Evolutionary conservation across 2,329 filamentous ascomycete genomes (phyloP).

Genomic region (Trichothecium roseum): DNA sequence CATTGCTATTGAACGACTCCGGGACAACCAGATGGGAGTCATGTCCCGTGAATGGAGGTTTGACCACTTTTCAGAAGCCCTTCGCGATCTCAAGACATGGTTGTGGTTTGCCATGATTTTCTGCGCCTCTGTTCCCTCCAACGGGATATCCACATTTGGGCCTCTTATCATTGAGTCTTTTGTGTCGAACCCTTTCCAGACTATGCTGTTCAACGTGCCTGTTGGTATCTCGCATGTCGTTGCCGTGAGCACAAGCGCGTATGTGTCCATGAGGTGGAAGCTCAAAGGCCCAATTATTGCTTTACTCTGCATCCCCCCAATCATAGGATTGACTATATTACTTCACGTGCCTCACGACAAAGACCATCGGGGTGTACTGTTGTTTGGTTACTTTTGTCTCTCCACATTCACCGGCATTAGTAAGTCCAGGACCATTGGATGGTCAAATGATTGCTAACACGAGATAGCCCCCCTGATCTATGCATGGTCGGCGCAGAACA

Average conservation of each 20-base stretch:
- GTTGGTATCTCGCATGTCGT: conserved; percentile 50
- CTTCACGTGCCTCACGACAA: conserved; percentile 35
- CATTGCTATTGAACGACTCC: conserved; percentile 42
- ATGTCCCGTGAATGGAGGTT: conserved; percentile 40
- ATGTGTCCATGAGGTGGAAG: conserved; percentile 41
- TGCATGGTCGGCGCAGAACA: conserved; percentile 52
- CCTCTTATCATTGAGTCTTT: conserved; percentile 50
- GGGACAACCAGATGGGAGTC: conserved; percentile 44
- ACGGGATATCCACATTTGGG: conserved; percentile 48
- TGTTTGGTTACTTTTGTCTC: conserved; percentile 48
- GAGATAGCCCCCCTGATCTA: conserved; percentile 43
- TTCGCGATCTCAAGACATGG: conserved; percentile 50
- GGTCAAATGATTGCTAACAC: conserved; percentile 22
- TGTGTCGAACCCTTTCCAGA: conserved; percentile 44
- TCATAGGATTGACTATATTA: conserved; percentile 44
- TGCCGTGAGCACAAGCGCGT: conserved; percentile 46
- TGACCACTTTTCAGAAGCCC: conserved; percentile 40
- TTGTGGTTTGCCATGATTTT: conserved; percentile 45
- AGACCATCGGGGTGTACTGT: conserved; percentile 34
- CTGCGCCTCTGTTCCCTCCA: conserved; percentile 45
- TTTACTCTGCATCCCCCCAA: conserved; percentile 45
- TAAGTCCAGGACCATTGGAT: conserved; percentile 34
- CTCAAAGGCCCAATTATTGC: conserved; percentile 46
- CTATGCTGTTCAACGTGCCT: conserved; percentile 51
- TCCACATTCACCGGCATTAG: conserved; percentile 42